Base-by-base conservation (phyloP, 2,329 filamentous ascomycete species). In the Aspergillus spinulosporus region DNA sequence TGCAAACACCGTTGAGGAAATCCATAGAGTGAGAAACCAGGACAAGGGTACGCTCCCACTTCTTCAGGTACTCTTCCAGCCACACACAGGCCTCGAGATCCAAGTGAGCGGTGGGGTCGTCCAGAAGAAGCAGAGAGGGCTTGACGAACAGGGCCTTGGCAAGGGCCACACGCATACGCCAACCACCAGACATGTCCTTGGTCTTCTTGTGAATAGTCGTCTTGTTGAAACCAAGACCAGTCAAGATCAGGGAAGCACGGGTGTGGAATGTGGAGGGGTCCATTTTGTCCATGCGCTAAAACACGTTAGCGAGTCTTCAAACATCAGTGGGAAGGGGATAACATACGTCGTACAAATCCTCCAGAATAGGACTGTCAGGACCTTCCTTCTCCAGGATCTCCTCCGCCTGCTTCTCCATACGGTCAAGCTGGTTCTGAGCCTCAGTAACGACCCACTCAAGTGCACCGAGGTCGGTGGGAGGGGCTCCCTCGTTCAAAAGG, bases 181-280 rank as follows among this genome's bases (percentile, higher is more conserved):
- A 99, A 68, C 94, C 94, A 90, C 94, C 94, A 64, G 94, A 99
- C 95, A 99, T 99, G 76, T 99, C 95, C 85, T 97, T 99, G 69
- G 95, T 99, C 87, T 95, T 97, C 86, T 99, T 99, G 78, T 95
- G 82, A 73, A 99, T 97, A 55, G 95, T 99, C 67, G 78, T 80
- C 83, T 97, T 97, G 87, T 99, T 96, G 86, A 99, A 99, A 65
- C 94, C 94, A 58, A 99, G 89, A 92, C 94, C 94, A 54, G 94
- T 99, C 67, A 99, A 79, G 74, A 99, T 99, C 65, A 97, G 87
- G 54, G 93, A 96, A 59, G 94, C 94, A 73, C 94, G 91, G 60
- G 93, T 96, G 72, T 91, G 82, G 79, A 99, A 99, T 51, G 95
- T 99, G 37, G 92, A 95, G 47, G 94, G 94, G 70, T 99, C 95